Evolutionary conservation across 345 rosid species (phyloP), one percentile per base, ranked within the genome.

Genomic region (Iberis pinnata): DNA sequence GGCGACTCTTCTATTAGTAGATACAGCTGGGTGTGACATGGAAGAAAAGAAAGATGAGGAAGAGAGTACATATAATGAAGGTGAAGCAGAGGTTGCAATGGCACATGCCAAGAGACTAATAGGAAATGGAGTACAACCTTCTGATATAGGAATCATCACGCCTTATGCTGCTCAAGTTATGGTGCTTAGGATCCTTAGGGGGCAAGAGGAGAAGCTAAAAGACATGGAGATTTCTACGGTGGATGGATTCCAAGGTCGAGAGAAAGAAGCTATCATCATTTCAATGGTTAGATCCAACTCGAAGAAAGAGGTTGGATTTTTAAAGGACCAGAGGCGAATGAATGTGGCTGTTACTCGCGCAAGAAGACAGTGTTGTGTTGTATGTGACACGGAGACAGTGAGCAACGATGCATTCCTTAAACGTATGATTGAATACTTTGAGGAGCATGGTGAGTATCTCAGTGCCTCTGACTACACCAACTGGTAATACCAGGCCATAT

Each of bases 11-110:
- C 79, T 90, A 43, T 84, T 90, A 32, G 65, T 90, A 24, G 96
- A 90, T 75, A 78, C 45, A 2, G 95, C 95, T 43, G 98, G 98
- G 83, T 88, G 98, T 63, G 95, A 88, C 65, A 92, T 88, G 96
- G 98, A 92, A 56, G 96, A 85, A 77, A 84, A 85, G 82, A 85
- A 92, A 78, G 98, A 88, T 60, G 98, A 92, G 67, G 98, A 92
- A 75, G 96, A 88, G 43, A 88, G 98, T 76, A 84, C 93, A 2
- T 35, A 85, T 67, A 92, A 88, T 33, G 98, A 85, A 67, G 98
- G 98, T 25, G 96, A 92, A 83, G 95, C 89, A 58, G 89, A 82
- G 37, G 96, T 82, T 69, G 84, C 98, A 20, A 69, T 87, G 63
- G 78, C 84, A 41, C 98, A 90, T 71, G 96, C 95, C 27, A 82